Conservation (phyloP, 169 alveolate species). For the Eimeria zaria region DNA sequence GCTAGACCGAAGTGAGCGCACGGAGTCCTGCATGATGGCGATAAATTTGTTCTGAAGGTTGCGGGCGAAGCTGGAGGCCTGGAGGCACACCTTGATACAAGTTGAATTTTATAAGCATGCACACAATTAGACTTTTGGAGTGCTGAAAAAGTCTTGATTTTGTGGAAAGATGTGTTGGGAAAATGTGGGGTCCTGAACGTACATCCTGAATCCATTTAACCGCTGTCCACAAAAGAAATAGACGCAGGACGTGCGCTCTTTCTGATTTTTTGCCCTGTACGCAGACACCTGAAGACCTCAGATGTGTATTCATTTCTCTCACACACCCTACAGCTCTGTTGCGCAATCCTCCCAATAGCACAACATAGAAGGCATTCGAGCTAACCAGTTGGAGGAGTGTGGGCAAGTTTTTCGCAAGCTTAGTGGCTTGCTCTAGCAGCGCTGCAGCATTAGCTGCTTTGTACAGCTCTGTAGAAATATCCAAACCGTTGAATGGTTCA, state of each 20-base stretch:
- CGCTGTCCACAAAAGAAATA: slow-evolving; percentile 26
- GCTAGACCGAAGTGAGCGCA: background rate
- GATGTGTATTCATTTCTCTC: background rate
- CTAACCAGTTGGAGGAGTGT: background rate
- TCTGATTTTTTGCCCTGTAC: background rate
- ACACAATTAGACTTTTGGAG: background rate
- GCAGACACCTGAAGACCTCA: background rate
- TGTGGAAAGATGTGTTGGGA: background rate
- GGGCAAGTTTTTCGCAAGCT: background rate
- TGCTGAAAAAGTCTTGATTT: background rate
- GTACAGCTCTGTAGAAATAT: background rate
- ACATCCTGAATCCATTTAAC: slow-evolving; percentile 2
- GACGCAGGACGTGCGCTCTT: background rate
- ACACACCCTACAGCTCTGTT: background rate
- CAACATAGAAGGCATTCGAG: background rate
- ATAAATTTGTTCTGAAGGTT: background rate
- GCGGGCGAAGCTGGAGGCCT: background rate
- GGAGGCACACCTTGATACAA: background rate
- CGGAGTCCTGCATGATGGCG: background rate
- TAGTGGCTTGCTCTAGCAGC: background rate
- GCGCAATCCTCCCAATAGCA: background rate
- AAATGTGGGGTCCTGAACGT: background rate
- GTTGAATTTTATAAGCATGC: background rate
- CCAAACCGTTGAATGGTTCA: background rate
- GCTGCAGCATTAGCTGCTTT: background rate